Conservation (phyloP, 2,329 filamentous ascomycete genomes). For the Teratosphaeria epicoccoides region DNA sequence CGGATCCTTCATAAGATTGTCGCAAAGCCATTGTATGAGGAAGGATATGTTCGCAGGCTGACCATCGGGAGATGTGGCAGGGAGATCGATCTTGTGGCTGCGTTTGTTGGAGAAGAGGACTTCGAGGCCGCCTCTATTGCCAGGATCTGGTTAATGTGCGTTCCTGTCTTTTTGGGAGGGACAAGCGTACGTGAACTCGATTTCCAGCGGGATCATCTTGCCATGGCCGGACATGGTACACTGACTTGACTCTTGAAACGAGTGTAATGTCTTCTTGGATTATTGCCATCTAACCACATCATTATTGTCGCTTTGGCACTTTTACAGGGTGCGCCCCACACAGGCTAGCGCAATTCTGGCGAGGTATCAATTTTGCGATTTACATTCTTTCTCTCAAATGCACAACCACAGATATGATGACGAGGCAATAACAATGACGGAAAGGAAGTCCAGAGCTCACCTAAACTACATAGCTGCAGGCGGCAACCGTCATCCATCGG, state of each 20-base stretch:
- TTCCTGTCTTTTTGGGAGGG: constrained; percentile 6
- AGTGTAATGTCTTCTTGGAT: not conserved
- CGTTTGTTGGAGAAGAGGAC: constrained; percentile 81
- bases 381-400: not conserved
- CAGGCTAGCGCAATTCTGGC: not conserved
- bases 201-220: constrained; percentile 16
- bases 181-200: constrained; percentile 59
- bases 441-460: constrained; percentile 3
- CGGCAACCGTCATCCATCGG: constrained; percentile 79
- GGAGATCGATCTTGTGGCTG: constrained; percentile 60
- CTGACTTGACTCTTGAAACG: no score
- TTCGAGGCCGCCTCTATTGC: constrained; percentile 68
- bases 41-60: constrained; percentile 58
- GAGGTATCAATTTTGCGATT: not conserved
- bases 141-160: constrained; percentile 25
- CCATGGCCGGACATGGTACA: not conserved
- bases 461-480: constrained; percentile 57
- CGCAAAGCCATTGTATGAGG: constrained; percentile 69
- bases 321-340: not conserved
- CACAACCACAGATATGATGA: not conserved
- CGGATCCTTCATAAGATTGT: constrained; percentile 72
- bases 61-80: constrained; percentile 50
- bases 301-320: not conserved
- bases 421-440: not conserved
- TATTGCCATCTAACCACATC: not conserved